These are phyloP conservation scores for Miscanthus lutarioriparius DNA, from an alignment of 176 grass and related monocot genomes.

Conservation along the genomic window DNA sequence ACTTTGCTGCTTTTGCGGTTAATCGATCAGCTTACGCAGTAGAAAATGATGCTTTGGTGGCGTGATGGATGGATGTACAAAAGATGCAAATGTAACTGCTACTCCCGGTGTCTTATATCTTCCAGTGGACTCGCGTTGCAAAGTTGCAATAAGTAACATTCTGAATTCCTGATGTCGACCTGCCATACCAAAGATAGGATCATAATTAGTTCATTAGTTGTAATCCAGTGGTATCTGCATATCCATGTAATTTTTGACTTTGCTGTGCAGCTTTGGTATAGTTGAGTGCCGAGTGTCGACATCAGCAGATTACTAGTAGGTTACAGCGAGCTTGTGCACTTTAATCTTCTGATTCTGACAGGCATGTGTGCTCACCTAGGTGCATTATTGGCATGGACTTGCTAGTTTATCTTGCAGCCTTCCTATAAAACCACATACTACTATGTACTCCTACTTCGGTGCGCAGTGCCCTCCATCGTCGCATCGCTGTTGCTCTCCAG, in stretches of 20 bases:
- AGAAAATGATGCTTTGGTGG: background rate
- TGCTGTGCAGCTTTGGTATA: background rate
- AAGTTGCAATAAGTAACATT: background rate
- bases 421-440: too few species aligned
- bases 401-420: background rate
- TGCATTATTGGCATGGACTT: background rate
- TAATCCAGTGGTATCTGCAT: background rate
- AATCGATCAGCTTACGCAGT: background rate
- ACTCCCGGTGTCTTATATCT: background rate
- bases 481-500: background rate
- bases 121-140: background rate
- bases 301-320: background rate
- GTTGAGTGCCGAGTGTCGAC: background rate
- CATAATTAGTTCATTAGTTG: background rate
- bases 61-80: background rate
- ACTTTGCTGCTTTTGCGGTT: background rate
- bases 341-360: background rate
- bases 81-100: background rate
- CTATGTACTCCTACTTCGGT: too few species aligned
- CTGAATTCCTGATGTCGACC: background rate
- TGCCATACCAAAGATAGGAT: background rate
- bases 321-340: background rate
- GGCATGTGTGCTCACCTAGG: background rate
- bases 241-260: slow-evolving; percentile 21
- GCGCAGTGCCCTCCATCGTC: background rate